Conservation (phyloP, 768 basidiomycete species). For the Kwoniella newhampshirensis region DNA sequence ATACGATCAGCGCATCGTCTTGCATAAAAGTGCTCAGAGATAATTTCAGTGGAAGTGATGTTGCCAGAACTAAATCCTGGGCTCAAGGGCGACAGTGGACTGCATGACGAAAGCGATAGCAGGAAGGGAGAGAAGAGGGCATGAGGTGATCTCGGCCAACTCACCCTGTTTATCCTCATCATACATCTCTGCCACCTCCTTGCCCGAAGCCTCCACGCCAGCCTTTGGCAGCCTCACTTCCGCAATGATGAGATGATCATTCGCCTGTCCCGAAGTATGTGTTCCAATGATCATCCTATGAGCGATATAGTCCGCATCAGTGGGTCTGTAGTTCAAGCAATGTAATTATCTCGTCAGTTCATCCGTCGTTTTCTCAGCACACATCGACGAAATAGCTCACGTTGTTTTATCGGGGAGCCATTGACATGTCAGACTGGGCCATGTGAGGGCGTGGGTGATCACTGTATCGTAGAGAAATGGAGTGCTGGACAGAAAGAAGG, state of each 20-base stretch:
- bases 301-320: slow-evolving; percentile 88
- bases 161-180: slow-evolving; percentile 79
- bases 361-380: background rate
- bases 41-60: background rate
- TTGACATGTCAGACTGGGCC: slow-evolving; percentile 96
- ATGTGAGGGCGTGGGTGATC: slow-evolving; percentile 94
- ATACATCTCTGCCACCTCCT: slow-evolving; percentile 69
- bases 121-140: background rate
- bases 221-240: slow-evolving; percentile 87
- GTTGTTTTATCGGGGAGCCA: slow-evolving; percentile 98
- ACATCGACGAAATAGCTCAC: slow-evolving; percentile 58
- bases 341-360: background rate
- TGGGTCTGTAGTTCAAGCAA: slow-evolving; percentile 60
- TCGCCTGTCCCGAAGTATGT: slow-evolving; percentile 90
- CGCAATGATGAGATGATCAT: slow-evolving; percentile 94
- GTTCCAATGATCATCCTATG: slow-evolving; percentile 95
- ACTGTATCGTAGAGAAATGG: slow-evolving; percentile 97
- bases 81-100: background rate
- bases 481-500: slow-evolving; percentile 61
- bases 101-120: background rate
- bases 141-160: slow-evolving; percentile 12
- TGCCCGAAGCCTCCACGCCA: slow-evolving; percentile 62
- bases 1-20: too few species aligned
- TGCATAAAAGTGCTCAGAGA: too few species aligned
- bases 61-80: background rate